phyloP scores from a whole-genome alignment of 179 eudicot genomes.

The Spergularia azorica region DNA sequence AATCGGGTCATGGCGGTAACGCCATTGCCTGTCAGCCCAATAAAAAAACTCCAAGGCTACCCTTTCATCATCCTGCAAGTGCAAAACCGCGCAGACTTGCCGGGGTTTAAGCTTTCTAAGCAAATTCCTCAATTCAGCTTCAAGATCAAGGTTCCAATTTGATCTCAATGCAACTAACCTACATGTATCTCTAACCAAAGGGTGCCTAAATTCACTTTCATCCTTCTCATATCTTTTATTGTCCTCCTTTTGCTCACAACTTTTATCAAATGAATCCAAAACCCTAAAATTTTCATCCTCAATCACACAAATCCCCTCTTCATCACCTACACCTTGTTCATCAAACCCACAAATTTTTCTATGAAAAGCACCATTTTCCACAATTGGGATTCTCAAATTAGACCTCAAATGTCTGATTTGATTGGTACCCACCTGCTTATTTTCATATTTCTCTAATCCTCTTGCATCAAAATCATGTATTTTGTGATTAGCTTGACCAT shows the following conservation, averaged over 20 bases:
- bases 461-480: conserved; percentile 7
- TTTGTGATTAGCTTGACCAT: neutral
- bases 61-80: conserved; percentile 60
- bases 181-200: conserved; percentile 73
- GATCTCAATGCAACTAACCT: conserved; percentile 53
- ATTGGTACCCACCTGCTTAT: conserved; percentile 15
- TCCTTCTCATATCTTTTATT: conserved; percentile 40
- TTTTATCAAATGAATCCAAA: conserved; percentile 33
- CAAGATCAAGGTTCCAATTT: conserved; percentile 62
- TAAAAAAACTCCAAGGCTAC: conserved; percentile 70
- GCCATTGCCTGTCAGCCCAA: conserved; percentile 89
- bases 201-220: conserved; percentile 66
- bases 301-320: conserved; percentile 20
- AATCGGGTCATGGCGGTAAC: conserved; percentile 64
- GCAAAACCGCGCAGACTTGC: conserved; percentile 73
- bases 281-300: conserved; percentile 40
- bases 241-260: conserved; percentile 25
- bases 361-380: conserved; percentile 23
- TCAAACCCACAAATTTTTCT: conserved; percentile 18
- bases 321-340: conserved; percentile 24
- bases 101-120: conserved; percentile 67
- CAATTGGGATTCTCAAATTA: conserved; percentile 5
- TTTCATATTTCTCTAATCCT: conserved; percentile 10
- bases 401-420: conserved; percentile 19
- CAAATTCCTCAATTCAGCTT: conserved; percentile 53